A percentile compares a stretch with the other conserved stretches of the same genome.
These are phyloP conservation scores for Coemansia reversa DNA, from an alignment of 192 early-diverging fungal species.

Conservation along the genomic window DNA sequence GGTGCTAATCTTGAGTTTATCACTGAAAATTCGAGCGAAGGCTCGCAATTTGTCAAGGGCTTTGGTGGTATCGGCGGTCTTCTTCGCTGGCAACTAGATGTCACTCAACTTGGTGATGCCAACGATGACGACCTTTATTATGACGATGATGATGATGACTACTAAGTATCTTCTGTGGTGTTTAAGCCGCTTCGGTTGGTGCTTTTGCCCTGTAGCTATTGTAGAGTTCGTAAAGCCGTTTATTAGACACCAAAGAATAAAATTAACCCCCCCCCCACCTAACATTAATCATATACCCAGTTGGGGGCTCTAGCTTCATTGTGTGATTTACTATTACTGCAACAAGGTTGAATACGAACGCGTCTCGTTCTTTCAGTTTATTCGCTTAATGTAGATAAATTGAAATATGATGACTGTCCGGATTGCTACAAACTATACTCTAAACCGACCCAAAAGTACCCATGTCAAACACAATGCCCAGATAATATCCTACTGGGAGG, in stretches of 20 bases:
- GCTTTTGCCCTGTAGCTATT: neutral
- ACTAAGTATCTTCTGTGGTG: constrained; percentile 12
- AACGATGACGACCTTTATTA: constrained; percentile 66
- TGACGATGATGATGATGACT: constrained; percentile 28
- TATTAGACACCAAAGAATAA: constrained; percentile 2
- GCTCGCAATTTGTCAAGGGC: constrained; percentile 96
- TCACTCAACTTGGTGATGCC: constrained; percentile 66
- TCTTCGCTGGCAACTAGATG: constrained; percentile 93
- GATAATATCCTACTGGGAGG: constrained; percentile 46
- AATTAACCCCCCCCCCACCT: too few relatives aligned
- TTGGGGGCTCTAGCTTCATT: neutral
- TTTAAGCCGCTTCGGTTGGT: neutral
- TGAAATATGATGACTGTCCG: constrained; percentile 17
- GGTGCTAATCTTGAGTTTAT: constrained; percentile 93
- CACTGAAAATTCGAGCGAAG: constrained; percentile 94
- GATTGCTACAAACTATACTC: constrained; percentile 23
- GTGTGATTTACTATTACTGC: neutral
- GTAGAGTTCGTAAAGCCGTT: neutral
- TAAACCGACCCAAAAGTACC: constrained; percentile 28
- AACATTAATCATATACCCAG: constrained; percentile 19
- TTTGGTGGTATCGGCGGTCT: constrained; percentile 98
- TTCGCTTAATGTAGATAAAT: constrained; percentile 12
- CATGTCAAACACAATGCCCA: constrained; percentile 34
- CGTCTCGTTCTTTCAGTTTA: constrained; percentile 38
- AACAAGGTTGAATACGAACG: constrained; percentile 14